Base-by-base conservation (phyloP, 176 grass and related monocot genomes). In the Bothriochloa decipiens region DNA sequence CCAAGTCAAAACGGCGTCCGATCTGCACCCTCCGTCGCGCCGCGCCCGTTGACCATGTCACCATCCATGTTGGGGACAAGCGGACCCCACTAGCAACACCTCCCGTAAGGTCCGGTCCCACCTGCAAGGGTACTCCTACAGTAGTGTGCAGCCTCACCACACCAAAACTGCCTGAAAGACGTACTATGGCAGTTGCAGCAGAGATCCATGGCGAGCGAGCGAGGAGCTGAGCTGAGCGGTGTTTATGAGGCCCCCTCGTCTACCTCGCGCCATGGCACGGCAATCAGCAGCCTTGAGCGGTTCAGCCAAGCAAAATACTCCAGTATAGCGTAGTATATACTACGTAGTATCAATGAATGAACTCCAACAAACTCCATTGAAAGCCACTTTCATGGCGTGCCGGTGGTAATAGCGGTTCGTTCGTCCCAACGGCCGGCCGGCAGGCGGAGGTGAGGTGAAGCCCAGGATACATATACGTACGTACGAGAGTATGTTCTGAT, bases 261-360 rank as follows among this genome's bases (percentile, higher is more conserved):
- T 42, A 10, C 77, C 82, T 62, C 29, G 17, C 17, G n/a, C 43
- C 17, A 0, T 14, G 45, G 80, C 88, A 81, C 78, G 78, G 83
- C 71, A 70, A 85, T 81, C 47, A 81, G 35, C 35, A 36, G 29
- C 29, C 29, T 32, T 32, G 29, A 32, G 41, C 45, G 6, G 6
- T 47, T 47, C 12, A 47, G 12, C 45, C 45, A 47, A 47, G 22
- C 13, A 13, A 12, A n/a, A 37, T 15, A 11, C 40, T 4, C 3
- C 3, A 36, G 9, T 10, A 9, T 18, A 25, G 29, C n/a, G n/a
- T n/a, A n/a, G n/a, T n/a, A n/a, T n/a, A n/a, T n/a, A n/a, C n/a
- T n/a, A n/a, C n/a, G n/a, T n/a, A n/a, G n/a, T n/a, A n/a, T 45
- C 73, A 52, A 83, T 83, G 55, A 83, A 73, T 78, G 83, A 33